Percentiles rank a stretch among this genome's conserved stretches.
Conservation (phyloP, 2,329 filamentous ascomycete species). For the Paracamarosporium sp. region DNA sequence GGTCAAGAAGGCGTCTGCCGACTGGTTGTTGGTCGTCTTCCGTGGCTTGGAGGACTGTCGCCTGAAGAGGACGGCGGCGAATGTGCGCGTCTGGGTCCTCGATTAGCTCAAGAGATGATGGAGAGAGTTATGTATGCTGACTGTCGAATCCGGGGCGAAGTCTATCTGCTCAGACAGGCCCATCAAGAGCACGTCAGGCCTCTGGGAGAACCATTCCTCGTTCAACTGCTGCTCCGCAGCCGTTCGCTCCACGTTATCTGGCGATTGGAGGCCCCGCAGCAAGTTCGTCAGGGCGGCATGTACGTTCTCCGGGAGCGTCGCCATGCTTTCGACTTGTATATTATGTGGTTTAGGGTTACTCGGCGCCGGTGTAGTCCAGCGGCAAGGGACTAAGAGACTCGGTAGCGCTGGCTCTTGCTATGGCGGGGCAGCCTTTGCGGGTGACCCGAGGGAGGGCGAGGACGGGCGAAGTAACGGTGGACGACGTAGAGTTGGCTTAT, state of each 20-base stretch:
- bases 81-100: constrained; percentile 77
- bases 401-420: constrained; percentile 2
- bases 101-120: neutral
- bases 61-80: constrained; percentile 91
- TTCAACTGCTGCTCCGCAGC: constrained; percentile 90
- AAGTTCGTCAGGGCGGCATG: constrained; percentile 86
- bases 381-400: neutral
- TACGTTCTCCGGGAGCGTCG: constrained; percentile 82
- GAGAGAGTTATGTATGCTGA: constrained; percentile 53
- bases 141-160: constrained; percentile 73
- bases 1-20: constrained; percentile 84
- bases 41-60: constrained; percentile 88
- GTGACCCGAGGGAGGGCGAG: neutral
- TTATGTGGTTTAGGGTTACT: constrained; percentile 20
- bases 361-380: neutral
- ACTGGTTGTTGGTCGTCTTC: constrained; percentile 74
- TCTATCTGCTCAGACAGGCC: constrained; percentile 92
- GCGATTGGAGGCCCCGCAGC: constrained; percentile 83
- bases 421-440: constrained; percentile 4
- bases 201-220: constrained; percentile 82
- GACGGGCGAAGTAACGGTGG: neutral
- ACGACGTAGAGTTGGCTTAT: neutral
- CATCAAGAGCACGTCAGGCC: constrained; percentile 90
- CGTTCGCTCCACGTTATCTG: constrained; percentile 85
- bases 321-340: constrained; percentile 64